phyloP scores from a whole-genome alignment of 345 rosid species.

The Firmiana major region DNA sequence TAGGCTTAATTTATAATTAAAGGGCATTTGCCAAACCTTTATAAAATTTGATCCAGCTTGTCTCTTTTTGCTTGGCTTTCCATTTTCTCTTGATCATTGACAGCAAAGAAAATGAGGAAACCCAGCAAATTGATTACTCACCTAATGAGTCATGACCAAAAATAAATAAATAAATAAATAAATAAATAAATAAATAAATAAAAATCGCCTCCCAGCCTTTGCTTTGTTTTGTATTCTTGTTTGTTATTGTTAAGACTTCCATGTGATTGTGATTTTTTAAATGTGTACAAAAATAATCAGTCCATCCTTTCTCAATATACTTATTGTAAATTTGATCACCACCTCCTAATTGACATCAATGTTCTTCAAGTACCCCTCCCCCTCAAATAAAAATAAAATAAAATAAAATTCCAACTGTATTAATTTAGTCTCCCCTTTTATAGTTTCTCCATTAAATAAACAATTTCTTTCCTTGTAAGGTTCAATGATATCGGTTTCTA shows the following conservation, averaged over 20 bases:
- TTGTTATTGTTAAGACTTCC: background rate
- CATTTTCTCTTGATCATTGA: background rate
- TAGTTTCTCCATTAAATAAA: too few species aligned
- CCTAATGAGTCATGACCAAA: background rate
- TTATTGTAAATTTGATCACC: background rate
- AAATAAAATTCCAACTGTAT: too few species aligned
- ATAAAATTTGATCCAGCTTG: background rate
- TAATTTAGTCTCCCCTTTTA: too few species aligned
- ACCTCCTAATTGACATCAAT: background rate
- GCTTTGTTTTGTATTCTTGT: background rate
- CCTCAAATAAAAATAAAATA: too few species aligned
- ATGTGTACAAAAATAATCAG: background rate
- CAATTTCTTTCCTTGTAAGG: too few species aligned
- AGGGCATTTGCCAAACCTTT: background rate
- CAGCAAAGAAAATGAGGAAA: background rate
- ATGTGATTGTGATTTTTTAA: background rate
- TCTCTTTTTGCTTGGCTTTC: background rate
- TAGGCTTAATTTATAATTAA: background rate
- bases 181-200: too few species aligned
- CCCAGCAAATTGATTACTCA: background rate
- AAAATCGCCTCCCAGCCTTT: background rate
- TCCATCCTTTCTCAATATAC: too few species aligned
- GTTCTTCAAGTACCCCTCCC: too few species aligned
- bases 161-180: too few species aligned
- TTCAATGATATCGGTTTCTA: too few species aligned